phyloP scores from a whole-genome alignment of 192 early-diverging fungal species.

The Pilaira anomala region DNA sequence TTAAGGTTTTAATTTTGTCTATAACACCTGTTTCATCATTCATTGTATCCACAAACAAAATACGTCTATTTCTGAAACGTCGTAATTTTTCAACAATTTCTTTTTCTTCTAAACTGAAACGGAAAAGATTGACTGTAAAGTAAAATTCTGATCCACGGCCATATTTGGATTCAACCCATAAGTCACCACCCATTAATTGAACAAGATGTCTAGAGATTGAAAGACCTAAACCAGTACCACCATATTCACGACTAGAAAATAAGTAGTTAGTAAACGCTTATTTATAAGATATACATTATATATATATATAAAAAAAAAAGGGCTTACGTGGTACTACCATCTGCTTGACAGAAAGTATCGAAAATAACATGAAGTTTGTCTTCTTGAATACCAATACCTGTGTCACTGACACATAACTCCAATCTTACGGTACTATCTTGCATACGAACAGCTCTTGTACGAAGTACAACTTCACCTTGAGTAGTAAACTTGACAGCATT shows the following conservation, averaged over 20 bases:
- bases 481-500: constrained; percentile 71
- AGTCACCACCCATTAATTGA: constrained; percentile 71
- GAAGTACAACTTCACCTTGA: constrained; percentile 31
- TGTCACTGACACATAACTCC: constrained; percentile 71
- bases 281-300: not conserved
- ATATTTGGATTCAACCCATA: constrained; percentile 72
- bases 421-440: constrained; percentile 45
- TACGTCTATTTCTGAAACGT: constrained; percentile 58
- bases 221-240: constrained; percentile 85
- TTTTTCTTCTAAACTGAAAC: constrained; percentile 35
- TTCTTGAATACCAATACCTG: constrained; percentile 82
- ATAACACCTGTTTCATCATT: constrained; percentile 45
- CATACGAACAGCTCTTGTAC: constrained; percentile 11
- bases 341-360: constrained; percentile 80
- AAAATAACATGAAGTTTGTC: constrained; percentile 77
- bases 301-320: not conserved
- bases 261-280: not conserved
- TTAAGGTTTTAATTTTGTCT: constrained; percentile 47
- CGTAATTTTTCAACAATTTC: constrained; percentile 42
- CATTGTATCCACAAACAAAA: constrained; percentile 61
- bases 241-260: constrained; percentile 61
- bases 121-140: constrained; percentile 62
- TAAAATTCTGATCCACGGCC: constrained; percentile 76
- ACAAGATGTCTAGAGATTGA: constrained; percentile 78
- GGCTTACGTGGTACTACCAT: constrained; percentile 65